These are phyloP conservation scores for Thelonectria discophora DNA, from an alignment of 2,329 filamentous ascomycete genomes.

Conservation along the genomic window DNA sequence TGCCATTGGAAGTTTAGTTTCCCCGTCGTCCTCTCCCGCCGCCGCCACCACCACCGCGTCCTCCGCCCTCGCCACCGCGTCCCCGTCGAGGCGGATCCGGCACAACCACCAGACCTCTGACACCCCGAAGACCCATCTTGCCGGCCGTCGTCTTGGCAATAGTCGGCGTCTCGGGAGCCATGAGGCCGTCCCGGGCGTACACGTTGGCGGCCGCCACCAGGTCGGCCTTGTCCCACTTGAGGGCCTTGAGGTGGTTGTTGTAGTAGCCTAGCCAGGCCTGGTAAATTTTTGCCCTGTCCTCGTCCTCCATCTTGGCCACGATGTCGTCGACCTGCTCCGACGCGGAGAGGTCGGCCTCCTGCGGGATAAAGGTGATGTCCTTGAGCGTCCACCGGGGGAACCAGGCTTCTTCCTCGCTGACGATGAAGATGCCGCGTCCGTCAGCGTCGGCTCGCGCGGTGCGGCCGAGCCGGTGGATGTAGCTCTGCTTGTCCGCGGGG, in stretches of 20 bases:
- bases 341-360: conserved; percentile 56
- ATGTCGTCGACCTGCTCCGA: conserved; percentile 49
- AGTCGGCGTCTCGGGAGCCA: conserved; percentile 55
- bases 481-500: conserved; percentile 67
- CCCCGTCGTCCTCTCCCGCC: conserved; percentile 6
- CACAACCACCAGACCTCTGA: conserved; percentile 57
- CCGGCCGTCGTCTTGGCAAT: conserved; percentile 58
- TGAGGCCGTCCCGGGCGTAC: conserved; percentile 59
- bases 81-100: conserved; percentile 52
- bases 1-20: not conserved
- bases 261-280: conserved; percentile 67
- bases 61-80: conserved; percentile 36
- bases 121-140: conserved; percentile 67
- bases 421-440: conserved; percentile 69
- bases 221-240: conserved; percentile 53
- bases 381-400: conserved; percentile 61
- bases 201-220: conserved; percentile 62
- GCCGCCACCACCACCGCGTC: conserved; percentile 26
- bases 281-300: conserved; percentile 59
- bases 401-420: conserved; percentile 60
- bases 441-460: conserved; percentile 72
- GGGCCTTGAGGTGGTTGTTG: conserved; percentile 58
- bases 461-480: conserved; percentile 74
- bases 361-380: conserved; percentile 62
- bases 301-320: conserved; percentile 54